Base-by-base conservation (phyloP, 768 basidiomycete genomes). In the Naematelia aurantialba region DNA sequence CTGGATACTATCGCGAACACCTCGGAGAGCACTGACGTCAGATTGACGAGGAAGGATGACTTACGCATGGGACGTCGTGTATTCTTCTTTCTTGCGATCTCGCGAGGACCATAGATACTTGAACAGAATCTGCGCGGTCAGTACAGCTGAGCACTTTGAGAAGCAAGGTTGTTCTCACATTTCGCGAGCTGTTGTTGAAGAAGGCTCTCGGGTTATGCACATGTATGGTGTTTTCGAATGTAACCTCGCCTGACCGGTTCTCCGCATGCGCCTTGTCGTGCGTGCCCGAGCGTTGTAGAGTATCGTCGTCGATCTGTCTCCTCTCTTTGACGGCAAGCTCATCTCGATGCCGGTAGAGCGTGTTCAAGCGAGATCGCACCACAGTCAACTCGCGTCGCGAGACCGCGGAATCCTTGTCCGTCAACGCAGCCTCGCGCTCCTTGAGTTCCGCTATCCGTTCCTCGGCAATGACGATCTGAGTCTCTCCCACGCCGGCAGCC, bases 141-240 rank as follows among this genome's bases (percentile, higher is more conserved):
- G 73, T 62, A 45, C 24, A 14, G 21, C 13, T 14, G 11, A 10
- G 8, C 13, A 10, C 13, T 3, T 31, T 10, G 5, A n/a, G n/a
- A n/a, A n/a, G n/a, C n/a, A n/a, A n/a, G n/a, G n/a, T n/a, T n/a
- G n/a, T n/a, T 79, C 87, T 68, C 66, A 92, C 89, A 76, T 93
- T 87, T 62, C 91, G 85, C 27, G 86, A 84, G 24, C 84, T 81
- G 69, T 85, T 85, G 67, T 86, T 87, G 79, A 91, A 80, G 67
- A 85, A 85, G 47, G 94, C 81, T 49, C 84, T 87, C 0, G 91
- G 92, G 61, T 84, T 87, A 76, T 96, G 91, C 14, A 91, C 82
- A 69, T 94, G 89, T 71, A 92, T 90, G 24, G 92, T 90, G 67
- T 93, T 89, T 70, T 89, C 87, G 77, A 94, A 97, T 60, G 55